phyloP scores from a whole-genome alignment of 768 basidiomycete genomes.

The Holtermannia corniformis region DNA sequence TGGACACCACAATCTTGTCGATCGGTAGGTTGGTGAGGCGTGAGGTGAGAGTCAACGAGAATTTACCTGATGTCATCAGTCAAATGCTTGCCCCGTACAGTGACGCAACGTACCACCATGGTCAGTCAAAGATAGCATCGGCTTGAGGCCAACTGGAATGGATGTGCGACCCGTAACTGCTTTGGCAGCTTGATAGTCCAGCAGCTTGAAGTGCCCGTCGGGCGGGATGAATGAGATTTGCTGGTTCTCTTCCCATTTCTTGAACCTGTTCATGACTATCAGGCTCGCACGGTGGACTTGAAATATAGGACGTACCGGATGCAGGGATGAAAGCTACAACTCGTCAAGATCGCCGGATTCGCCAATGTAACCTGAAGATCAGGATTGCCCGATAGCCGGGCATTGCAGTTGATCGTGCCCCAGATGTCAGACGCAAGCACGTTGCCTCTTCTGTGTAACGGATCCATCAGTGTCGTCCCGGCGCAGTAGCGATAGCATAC shows the following conservation, averaged over 20 bases:
- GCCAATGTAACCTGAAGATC: slow-evolving; percentile 69
- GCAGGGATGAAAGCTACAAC: slow-evolving; percentile 86
- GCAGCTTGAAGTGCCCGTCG: slow-evolving; percentile 74
- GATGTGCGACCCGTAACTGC: slow-evolving; percentile 14
- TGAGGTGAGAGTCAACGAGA: slow-evolving; percentile 35
- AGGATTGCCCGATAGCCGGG: slow-evolving; percentile 72
- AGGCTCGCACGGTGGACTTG: slow-evolving; percentile 3
- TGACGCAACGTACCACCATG: slow-evolving; percentile 43
- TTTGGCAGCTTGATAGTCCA: slow-evolving; percentile 66
- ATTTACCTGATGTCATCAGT: slow-evolving; percentile 26
- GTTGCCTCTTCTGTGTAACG: slow-evolving; percentile 52
- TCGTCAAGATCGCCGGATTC: slow-evolving; percentile 61
- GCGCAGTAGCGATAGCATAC: slow-evolving; percentile 44
- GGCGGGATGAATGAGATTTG: slow-evolving; percentile 84
- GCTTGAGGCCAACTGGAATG: slow-evolving; percentile 25
- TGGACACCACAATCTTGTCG: slow-evolving; percentile 61
- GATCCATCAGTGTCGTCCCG: slow-evolving; percentile 12
- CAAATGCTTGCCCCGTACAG: slow-evolving; percentile 52
- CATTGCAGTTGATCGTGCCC: slow-evolving; percentile 69
- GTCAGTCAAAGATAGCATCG: slow-evolving; percentile 41
- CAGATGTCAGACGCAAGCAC: slow-evolving; percentile 58
- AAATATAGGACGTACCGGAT: slow-evolving; percentile 54
- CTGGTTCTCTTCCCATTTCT: slow-evolving; percentile 67
- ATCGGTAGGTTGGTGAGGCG: slow-evolving; percentile 47
- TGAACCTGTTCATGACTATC: slow-evolving; percentile 48